Conservation (phyloP, 257 asterid genomes). For the Jaltomata sinuosa region DNA sequence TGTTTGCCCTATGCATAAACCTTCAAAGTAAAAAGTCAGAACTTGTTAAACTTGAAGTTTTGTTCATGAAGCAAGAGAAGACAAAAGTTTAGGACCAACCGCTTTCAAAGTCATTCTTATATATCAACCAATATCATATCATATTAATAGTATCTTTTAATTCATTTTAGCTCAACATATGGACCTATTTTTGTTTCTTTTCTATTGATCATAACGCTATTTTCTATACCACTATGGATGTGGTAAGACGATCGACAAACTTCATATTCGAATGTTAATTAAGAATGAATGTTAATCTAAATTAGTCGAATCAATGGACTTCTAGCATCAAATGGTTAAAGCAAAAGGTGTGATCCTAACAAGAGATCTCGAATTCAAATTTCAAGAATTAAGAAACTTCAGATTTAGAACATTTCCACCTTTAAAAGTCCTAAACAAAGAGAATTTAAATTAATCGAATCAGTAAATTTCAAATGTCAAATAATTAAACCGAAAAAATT, state of each 20-base stretch:
- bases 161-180: background rate
- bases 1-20: accelerated
- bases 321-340: background rate
- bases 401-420: background rate
- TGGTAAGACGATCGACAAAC: background rate
- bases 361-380: background rate
- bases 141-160: background rate
- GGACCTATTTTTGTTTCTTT: background rate
- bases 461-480: background rate
- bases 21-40: background rate
- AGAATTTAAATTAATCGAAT: background rate
- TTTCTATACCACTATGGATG: background rate
- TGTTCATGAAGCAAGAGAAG: background rate
- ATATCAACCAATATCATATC: background rate
- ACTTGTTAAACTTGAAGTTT: background rate
- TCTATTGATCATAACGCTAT: background rate
- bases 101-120: background rate
- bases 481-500: background rate
- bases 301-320: background rate
- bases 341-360: background rate
- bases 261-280: background rate
- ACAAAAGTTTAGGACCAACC: background rate
- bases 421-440: background rate
- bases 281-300: background rate
- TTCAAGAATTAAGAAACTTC: too few species aligned